Evolutionary conservation across 352 stramenopile genomes (phyloP).

Genomic region (Phytophthora vignae): DNA sequence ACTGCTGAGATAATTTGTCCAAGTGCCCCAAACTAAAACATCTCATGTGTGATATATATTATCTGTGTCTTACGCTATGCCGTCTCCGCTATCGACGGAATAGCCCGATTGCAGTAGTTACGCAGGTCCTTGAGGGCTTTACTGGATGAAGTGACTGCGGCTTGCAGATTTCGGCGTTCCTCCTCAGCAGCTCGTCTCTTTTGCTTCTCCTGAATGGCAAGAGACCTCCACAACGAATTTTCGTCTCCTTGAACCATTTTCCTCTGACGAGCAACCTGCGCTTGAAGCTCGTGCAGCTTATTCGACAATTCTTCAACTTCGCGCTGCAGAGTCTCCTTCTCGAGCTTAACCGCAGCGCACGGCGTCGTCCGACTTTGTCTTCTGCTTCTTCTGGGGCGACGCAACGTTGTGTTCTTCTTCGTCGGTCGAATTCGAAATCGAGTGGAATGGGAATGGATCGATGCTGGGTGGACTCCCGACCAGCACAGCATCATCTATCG

Average conservation of each 20-base stretch:
- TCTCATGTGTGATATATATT: too few species aligned
- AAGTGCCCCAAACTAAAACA: too few species aligned
- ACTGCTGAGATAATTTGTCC: too few species aligned
- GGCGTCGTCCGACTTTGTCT: neutral
- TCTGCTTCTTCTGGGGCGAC: neutral
- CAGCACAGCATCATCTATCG: neutral
- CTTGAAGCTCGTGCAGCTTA: neutral
- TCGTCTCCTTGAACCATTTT: too few species aligned
- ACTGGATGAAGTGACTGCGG: neutral
- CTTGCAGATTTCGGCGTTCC: neutral
- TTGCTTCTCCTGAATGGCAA: neutral
- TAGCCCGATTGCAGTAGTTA: too few species aligned
- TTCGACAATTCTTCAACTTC: neutral
- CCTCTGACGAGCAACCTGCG: neutral
- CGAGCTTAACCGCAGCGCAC: neutral
- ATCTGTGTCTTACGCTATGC: too few species aligned
- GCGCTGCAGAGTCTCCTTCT: neutral
- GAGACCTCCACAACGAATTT: neutral
- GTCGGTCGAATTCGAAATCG: neutral
- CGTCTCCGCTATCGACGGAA: too few species aligned
- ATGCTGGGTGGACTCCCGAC: neutral
- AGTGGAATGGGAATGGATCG: neutral
- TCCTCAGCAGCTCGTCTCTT: constrained; percentile 5
- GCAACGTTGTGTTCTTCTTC: neutral
- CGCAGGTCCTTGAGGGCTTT: neutral